Conservation (phyloP, 2,329 filamentous ascomycete species). For the Fonsecaea pugnacius region DNA sequence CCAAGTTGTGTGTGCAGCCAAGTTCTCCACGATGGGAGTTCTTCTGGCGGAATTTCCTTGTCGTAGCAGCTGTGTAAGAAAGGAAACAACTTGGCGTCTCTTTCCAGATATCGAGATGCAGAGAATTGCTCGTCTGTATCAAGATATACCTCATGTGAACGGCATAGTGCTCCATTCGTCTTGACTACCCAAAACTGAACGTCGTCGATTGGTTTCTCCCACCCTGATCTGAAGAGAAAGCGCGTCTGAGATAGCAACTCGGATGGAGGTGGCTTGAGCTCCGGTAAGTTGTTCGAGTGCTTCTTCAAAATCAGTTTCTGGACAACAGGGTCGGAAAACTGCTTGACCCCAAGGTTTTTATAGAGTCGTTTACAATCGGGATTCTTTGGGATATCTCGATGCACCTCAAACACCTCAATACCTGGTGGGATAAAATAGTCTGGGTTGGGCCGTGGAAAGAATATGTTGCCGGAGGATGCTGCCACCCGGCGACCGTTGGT, state of each 20-base stretch:
- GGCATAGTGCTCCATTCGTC: neutral
- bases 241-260: neutral
- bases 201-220: neutral
- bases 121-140: neutral
- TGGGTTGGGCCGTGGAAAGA: neutral
- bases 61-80: neutral
- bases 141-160: neutral
- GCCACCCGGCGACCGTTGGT: neutral
- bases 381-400: neutral
- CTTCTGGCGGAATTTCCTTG: neutral
- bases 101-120: neutral
- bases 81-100: neutral
- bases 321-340: neutral
- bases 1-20: neutral
- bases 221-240: neutral
- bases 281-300: neutral
- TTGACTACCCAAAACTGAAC: neutral
- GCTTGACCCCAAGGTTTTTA: neutral
- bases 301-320: neutral
- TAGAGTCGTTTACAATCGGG: neutral
- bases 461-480: neutral
- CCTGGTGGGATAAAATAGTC: neutral
- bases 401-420: neutral
- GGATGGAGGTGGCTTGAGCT: neutral
- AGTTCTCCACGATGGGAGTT: neutral